phyloP scores from a whole-genome alignment of 1,284 basidiomycete genomes.

The Heliocybe sulcata region DNA sequence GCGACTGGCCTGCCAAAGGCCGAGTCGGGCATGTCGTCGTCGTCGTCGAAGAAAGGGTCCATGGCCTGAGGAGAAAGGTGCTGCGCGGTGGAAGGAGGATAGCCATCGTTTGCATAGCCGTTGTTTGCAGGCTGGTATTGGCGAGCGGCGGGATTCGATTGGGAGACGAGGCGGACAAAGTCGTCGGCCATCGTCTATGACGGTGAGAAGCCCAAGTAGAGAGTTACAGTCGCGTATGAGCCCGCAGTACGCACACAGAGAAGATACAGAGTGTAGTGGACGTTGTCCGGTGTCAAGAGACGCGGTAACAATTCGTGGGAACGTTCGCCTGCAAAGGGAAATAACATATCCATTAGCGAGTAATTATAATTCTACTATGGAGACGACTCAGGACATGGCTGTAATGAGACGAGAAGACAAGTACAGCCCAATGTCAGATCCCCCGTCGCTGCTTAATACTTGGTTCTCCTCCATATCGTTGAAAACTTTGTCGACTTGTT shows the following conservation, averaged over 20 bases:
- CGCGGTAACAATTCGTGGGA: too few species aligned
- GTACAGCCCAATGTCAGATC: too few species aligned
- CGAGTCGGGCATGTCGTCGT: constrained; percentile 60
- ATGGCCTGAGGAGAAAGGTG: constrained; percentile 32
- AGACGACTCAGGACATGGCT: too few species aligned
- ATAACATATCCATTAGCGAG: too few species aligned
- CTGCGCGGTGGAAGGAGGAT: constrained; percentile 19
- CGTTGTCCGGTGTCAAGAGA: too few species aligned
- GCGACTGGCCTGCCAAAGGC: constrained; percentile 49
- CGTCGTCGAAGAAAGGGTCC: constrained; percentile 81
- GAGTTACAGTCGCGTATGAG: background rate
- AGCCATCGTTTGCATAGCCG: constrained; percentile 42
- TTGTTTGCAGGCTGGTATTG: constrained; percentile 49
- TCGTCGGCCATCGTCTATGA: constrained; percentile 77
- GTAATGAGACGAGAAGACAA: too few species aligned
- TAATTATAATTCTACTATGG: too few species aligned
- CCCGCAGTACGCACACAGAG: background rate
- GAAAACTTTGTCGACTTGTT: too few species aligned
- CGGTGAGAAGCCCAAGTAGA: constrained; percentile 5
- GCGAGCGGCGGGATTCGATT: constrained; percentile 60
- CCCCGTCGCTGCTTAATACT: too few species aligned
- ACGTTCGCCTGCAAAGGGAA: too few species aligned
- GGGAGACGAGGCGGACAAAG: constrained; percentile 65
- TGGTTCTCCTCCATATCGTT: too few species aligned
- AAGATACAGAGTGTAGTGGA: background rate